Base-by-base conservation (phyloP, 495 filamentous ascomycete species). In the Aspergillus sclerotiicarbonarius region DNA sequence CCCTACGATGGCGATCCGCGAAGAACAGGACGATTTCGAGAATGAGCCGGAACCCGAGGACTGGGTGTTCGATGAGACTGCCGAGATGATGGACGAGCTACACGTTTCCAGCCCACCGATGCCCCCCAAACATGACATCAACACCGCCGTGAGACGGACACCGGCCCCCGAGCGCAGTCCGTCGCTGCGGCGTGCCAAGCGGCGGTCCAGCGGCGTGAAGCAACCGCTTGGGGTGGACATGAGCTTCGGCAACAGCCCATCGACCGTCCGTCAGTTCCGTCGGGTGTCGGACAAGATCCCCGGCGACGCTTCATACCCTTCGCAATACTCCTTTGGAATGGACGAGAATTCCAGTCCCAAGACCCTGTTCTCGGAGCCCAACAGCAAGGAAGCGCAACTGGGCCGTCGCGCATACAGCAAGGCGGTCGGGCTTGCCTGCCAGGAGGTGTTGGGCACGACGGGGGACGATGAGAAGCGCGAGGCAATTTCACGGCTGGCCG, bases 241-340 rank as follows among this genome's bases (percentile, higher is more conserved):
- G 72, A 90, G 85, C 48, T 97, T 93, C 67, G 94, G 93, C 31
- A 97, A 97, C 68, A 86, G 85, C 18, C 89, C 88, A 1, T 96
- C 91, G 0, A 96, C 94, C 13, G 87, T 93, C 50, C 87, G 91
- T 31, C 88, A 92, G 49, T 97, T 96, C 76, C 88, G 90, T 54
- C 86, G 93, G 18, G 91, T 93, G 2, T 94, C 91, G 8, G 86
- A 88, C 61, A 83, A 83, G 58, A 85, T 80, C 8, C 71, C 61
- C 58, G 72, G 44, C 54, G 76, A 62, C 45, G 67, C 64, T 52
- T 69, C 67, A 45, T 71, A 63, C 52, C 60, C 62, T 43, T 65
- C 64, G 50, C 75, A 66, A 46, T 63, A 63, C 16, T 57, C 56
- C 18, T 66, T 64, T 53, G 80, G 55, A 15, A 63, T 61, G 21